These are phyloP conservation scores for Eucalyptus erythrocorys DNA, from an alignment of 345 rosid species.

Conservation along the genomic window DNA sequence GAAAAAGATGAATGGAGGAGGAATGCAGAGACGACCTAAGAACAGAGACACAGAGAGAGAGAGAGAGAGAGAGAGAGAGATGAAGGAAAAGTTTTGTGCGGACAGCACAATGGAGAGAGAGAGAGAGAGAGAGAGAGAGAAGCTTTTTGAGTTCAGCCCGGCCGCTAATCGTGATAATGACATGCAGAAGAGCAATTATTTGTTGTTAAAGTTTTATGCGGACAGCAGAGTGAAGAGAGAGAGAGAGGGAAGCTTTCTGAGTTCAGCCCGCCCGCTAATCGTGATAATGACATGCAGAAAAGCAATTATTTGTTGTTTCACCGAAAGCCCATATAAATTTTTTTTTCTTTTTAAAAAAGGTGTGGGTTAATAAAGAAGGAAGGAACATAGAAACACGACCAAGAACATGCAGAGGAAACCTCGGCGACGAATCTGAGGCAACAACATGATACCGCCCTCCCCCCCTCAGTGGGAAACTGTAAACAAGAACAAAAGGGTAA, in stretches of 20 bases:
- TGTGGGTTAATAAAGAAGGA: neutral
- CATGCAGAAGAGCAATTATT: neutral
- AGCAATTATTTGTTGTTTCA: neutral
- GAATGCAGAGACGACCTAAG: neutral
- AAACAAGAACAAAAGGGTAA: neutral
- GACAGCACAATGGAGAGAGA: neutral
- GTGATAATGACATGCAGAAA: neutral
- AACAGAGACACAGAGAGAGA: neutral
- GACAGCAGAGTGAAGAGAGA: neutral
- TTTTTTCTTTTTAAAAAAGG: too few species aligned
- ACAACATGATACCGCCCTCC: neutral
- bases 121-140: neutral
- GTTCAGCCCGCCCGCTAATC: neutral
- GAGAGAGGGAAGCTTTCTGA: neutral
- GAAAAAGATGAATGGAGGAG: neutral
- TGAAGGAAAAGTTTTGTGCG: neutral
- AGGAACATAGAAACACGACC: neutral
- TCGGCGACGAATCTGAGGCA: conserved; percentile 53
- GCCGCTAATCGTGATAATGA: neutral
- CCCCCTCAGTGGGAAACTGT: neutral
- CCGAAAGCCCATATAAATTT: neutral
- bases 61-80: neutral
- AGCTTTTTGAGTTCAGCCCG: neutral
- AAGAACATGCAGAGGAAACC: conserved; percentile 35
- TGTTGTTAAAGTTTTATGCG: neutral